Base-by-base conservation (phyloP, 257 asterid species). In the Nyctanthes arbortristis region DNA sequence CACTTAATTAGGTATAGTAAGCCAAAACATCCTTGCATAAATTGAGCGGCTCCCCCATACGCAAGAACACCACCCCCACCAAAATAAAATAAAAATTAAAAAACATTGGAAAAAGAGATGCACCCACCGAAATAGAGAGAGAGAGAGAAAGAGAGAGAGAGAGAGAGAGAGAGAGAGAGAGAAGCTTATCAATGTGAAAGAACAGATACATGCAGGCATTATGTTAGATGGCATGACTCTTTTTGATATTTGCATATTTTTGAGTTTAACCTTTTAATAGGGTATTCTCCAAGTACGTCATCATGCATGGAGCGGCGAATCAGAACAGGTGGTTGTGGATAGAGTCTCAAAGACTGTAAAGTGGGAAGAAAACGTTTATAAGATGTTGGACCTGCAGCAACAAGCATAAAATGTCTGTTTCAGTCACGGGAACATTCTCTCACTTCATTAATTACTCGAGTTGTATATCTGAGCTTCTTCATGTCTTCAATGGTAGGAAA, bases 241-340 rank as follows among this genome's bases (percentile, higher is more conserved):
- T 49, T 37, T 69, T 36, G 28, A 40, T 33, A 67, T 58, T 56
- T 27, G 54, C n/a, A n/a, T n/a, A n/a, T n/a, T 34, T 74, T 60
- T 27, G 43, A 20, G 70, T 20, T 39, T 65, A 63, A 93, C 97
- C 94, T 91, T 85, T 83, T 86, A 35, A 91, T 88, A 12, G 92
- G 96, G 84, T 93, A 93, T 69, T 84, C 74, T 60, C 97, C 99
- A 25, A 93, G 93, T 65, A 85, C 64, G 37, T 91, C 97, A 62
- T 86, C 81, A 37, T 77, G 96, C 68, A 93, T 78, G 66, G 99
- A 89, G 37, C 99, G 99, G 11, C 99, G 97, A 77, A 93, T 91
- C 82, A 93, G 67, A 73, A 93, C 97, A 20, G 99, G 99, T 49
- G 99, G 99, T 72, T 93, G 97, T 20, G 99, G 99, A 61, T 93